Evolutionary conservation across 441 rosid species (phyloP), one percentile per base, ranked within the genome.

Genomic region (Adansonia madagascariensis): DNA sequence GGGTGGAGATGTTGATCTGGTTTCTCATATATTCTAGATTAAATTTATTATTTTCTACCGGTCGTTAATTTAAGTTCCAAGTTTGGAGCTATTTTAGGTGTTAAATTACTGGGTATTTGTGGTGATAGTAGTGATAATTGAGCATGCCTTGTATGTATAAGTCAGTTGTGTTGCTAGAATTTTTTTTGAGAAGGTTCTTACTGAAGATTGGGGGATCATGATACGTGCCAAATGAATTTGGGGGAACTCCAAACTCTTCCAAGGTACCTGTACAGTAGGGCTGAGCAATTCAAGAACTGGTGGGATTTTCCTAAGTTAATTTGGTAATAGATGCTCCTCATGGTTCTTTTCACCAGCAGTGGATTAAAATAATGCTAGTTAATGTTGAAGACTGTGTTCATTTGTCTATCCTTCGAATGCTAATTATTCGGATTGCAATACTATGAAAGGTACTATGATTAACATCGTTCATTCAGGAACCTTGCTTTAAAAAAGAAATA

Each of bases 391-490:
- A 63, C 20, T 3, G 3, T 5, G 20, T 9, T 24, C 31, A 63
- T 63, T 63, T 63, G 46, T 63, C 10, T n/a, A 31, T 63, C 20
- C 17, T 63, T 35, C 18, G 68, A 63, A 24, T 60, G 15, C 66
- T 27, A 24, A 27, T 11, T 27, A 61, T 61, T 61, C n/a, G 11
- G 43, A 27, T 27, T 59, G 39, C 35, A 11, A 59, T 59, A 22
- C 63, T n/a, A 20, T 0, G 39, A 10, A 22, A 15, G 7, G 31
- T 57, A 57, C 9, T 61, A 61, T 61, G 66, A 61, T 61, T 27
- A 31, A 27, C 66, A 31, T 12, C 6, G 66, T 61, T 27, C 14
- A 27, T 12, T 61, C 17, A 27, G 8, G 66, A 61, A 61, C 66
- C 66, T 61, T 61, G n/a, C 66, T 61, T n/a, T 24, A 14, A 61